A percentile compares a stretch with the other conserved stretches of the same genome.
phyloP scores from a whole-genome alignment of 768 basidiomycete species.

The Suillus ampliporus region DNA sequence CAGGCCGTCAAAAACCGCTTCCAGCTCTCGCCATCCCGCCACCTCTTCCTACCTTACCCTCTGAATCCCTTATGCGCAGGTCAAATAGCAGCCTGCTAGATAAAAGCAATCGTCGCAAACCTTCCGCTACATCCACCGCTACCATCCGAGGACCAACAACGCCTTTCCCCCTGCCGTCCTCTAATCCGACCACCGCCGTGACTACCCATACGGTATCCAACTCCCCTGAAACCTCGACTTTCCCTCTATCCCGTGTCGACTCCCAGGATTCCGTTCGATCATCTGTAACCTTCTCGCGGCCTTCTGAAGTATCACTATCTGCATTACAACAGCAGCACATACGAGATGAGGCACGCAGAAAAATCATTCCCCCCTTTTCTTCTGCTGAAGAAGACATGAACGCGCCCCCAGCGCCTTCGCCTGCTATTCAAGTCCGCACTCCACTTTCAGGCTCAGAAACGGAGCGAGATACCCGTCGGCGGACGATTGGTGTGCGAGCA shows the following conservation, averaged over 20 bases:
- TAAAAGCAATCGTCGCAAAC: constrained; percentile 43
- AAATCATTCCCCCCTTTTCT: constrained; percentile 39
- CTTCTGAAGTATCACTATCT: constrained; percentile 58
- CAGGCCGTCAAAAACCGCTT: constrained; percentile 51
- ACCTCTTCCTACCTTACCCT: constrained; percentile 63
- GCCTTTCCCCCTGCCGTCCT: constrained; percentile 56
- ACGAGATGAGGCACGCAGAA: constrained; percentile 41
- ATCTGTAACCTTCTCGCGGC: constrained; percentile 69
- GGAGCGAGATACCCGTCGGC: constrained; percentile 49
- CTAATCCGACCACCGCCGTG: constrained; percentile 68
- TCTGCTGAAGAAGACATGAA: constrained; percentile 29
- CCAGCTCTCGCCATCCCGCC: constrained; percentile 60
- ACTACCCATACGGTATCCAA: constrained; percentile 69
- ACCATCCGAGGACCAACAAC: constrained; percentile 51
- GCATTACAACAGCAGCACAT: constrained; percentile 60
- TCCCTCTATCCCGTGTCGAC: constrained; percentile 48
- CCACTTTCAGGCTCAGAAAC: constrained; percentile 55
- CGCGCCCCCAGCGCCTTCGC: constrained; percentile 14
- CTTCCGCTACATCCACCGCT: constrained; percentile 48
- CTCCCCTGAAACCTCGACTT: constrained; percentile 39
- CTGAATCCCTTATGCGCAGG: constrained; percentile 51
- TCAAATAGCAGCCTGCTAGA: constrained; percentile 27
- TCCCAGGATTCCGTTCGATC: constrained; percentile 52
- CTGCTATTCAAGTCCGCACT: constrained; percentile 29
- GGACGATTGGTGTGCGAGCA: constrained; percentile 44